Percentiles rank a stretch among this genome's conserved stretches.
phyloP scores from a whole-genome alignment of 345 rosid species.

The Citrus mangshanensis region DNA sequence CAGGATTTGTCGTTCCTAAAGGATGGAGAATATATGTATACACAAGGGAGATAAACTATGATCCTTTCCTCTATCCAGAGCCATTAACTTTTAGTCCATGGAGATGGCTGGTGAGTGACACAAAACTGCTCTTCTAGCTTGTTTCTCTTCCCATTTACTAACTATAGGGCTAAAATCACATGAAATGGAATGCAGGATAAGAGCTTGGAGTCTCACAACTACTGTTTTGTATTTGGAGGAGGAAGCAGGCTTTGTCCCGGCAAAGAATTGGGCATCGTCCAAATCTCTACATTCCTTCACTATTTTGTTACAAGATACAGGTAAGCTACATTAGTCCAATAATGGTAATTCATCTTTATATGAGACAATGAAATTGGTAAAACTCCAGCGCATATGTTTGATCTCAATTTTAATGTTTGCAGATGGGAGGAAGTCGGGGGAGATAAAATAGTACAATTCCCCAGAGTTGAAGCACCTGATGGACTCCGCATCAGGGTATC shows the following conservation, averaged over 20 bases:
- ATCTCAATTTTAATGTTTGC: conserved; percentile 7
- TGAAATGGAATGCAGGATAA: conserved; percentile 21
- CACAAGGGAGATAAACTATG: conserved; percentile 76
- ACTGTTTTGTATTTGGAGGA: conserved; percentile 41
- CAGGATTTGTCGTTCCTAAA: conserved; percentile 46
- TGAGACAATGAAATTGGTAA: not conserved
- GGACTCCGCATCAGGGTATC: conserved; percentile 42
- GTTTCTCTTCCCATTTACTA: not conserved
- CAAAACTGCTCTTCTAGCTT: not conserved
- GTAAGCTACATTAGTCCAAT: conserved; percentile 12
- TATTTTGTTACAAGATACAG: conserved; percentile 36
- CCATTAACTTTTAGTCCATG: conserved; percentile 74
- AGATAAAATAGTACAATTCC: conserved; percentile 34
- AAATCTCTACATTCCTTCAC: conserved; percentile 34
- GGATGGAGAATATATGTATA: conserved; percentile 65
- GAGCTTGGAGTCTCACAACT: conserved; percentile 27
- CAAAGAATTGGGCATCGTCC: conserved; percentile 34
- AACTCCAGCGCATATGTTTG: not conserved
- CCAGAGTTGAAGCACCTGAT: conserved; percentile 61
- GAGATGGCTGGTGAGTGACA: conserved; percentile 68
- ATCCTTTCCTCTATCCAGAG: conserved; percentile 55
- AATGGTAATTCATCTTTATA: not conserved
- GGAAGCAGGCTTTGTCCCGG: conserved; percentile 43
- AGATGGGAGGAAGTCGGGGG: conserved; percentile 62
- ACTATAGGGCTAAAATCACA: not conserved